Conservation (phyloP, 176 grass and related monocot genomes). For the Triticum urartu region DNA sequence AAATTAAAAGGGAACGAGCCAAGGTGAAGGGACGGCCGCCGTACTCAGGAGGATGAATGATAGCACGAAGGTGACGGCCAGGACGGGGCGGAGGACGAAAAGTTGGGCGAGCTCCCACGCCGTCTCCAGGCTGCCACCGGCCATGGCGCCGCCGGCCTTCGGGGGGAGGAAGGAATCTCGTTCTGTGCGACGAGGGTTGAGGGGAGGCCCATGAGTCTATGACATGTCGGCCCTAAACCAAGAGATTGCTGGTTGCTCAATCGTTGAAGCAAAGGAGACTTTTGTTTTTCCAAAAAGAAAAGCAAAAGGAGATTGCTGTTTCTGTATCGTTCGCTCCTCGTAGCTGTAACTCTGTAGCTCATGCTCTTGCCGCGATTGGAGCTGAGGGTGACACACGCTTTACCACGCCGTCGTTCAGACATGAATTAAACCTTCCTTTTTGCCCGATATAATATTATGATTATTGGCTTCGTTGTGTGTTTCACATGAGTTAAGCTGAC, state of each 20-base stretch:
- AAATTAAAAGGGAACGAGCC: not conserved
- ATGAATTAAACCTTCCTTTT: too few species aligned
- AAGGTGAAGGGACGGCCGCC: not conserved
- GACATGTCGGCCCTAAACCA: not conserved
- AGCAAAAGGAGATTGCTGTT: too few species aligned
- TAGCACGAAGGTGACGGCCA: slow-evolving; percentile 72
- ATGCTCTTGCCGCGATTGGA: too few species aligned
- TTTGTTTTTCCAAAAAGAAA: too few species aligned
- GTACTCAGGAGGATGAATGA: slow-evolving; percentile 71
- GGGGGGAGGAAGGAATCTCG: not conserved
- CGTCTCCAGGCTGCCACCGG: slow-evolving; percentile 1
- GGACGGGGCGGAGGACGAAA: slow-evolving; percentile 70
- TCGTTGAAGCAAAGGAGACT: too few species aligned
- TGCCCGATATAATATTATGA: too few species aligned
- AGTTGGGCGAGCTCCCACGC: slow-evolving; percentile 44
- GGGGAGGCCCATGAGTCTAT: not conserved
- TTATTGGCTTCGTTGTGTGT: too few species aligned
- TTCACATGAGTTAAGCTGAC: too few species aligned
- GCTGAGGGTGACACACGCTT: too few species aligned
- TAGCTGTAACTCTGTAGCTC: too few species aligned
- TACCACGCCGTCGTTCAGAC: too few species aligned
- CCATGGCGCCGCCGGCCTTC: slow-evolving; percentile 28
- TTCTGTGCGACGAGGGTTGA: not conserved
- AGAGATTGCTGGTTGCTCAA: not conserved
- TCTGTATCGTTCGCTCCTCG: too few species aligned